These are phyloP conservation scores for Ajuga reptans DNA, from an alignment of 305 asterid genomes.

Conservation along the genomic window DNA sequence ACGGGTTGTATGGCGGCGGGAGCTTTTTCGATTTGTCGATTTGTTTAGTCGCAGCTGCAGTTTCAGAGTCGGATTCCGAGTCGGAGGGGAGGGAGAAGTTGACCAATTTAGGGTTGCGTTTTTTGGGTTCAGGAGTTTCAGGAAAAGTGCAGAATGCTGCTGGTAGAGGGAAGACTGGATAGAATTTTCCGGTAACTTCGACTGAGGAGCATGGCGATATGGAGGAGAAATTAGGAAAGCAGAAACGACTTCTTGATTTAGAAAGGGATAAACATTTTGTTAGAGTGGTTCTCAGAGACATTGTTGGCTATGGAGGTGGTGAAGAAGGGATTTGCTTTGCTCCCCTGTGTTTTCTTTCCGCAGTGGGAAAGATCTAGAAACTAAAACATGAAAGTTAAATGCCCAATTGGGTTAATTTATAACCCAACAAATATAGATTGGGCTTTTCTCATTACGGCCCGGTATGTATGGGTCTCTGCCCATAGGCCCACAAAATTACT, in stretches of 20 bases:
- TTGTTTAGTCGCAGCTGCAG: slow-evolving; percentile 16
- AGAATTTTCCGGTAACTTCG: background rate
- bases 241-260: slow-evolving; percentile 10
- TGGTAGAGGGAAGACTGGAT: background rate
- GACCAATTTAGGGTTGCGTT: slow-evolving; percentile 52
- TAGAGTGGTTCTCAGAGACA: slow-evolving; percentile 28
- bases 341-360: background rate
- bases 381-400: too few species aligned
- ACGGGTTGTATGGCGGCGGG: slow-evolving; percentile 83
- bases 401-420: too few species aligned
- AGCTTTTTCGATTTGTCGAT: slow-evolving; percentile 39
- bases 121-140: slow-evolving; percentile 26
- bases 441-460: background rate
- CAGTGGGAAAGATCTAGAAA: slow-evolving; percentile 16
- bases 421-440: background rate
- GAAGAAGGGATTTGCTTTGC: background rate
- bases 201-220: slow-evolving; percentile 13
- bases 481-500: background rate
- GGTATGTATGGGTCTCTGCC: background rate
- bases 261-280: slow-evolving; percentile 23
- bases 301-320: slow-evolving; percentile 1
- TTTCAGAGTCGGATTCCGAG: slow-evolving; percentile 43
- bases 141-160: slow-evolving; percentile 25
- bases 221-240: slow-evolving; percentile 6
- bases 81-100: slow-evolving; percentile 80